Base-by-base conservation (phyloP, 1,284 basidiomycete species). In the Sanghuangporus baumii region DNA sequence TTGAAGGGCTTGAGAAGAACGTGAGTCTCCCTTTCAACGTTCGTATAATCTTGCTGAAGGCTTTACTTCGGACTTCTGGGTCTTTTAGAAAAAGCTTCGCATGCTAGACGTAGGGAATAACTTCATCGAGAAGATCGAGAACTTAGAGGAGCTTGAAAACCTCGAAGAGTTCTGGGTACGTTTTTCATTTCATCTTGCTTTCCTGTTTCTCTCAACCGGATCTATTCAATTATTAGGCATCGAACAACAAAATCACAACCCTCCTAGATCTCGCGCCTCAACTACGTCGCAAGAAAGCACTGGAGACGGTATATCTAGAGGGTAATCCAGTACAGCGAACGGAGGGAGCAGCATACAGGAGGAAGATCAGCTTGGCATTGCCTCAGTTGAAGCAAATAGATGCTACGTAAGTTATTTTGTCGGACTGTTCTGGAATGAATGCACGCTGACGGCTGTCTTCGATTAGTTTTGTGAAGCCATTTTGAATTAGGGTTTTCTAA, bases 151-250 rank as follows among this genome's bases (percentile, higher is more conserved):
- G 72, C 77, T 98, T 16, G 77, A 69, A 2, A 73, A 80, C 6
- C 76, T 99, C 11, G 91, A 96, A 69, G 97, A 99, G 73, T 85
- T 99, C 69, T 99, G 97, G 97, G 95, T 95, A 66, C 20, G 85
- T 73, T 34, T 26, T 34, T 52, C 23, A 14, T 59, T 31, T 23
- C 31, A 11, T 26, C 20, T 31, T 26, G 26, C 31, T 43, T 23
- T 20, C 18, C 16, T 52, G 11, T 12, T 41, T 18, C 7, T 11
- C n/a, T 62, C 34, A 58, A 3, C 3, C n/a, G 9, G 31, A 48
- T 11, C n/a, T 36, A 43, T 43, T 4, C 23, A 8, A 37, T 18
- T 38, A 7, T 48, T 1, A 57, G 55, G 55, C 56, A 14, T 57
- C 38, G 18, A 37, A 40, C 11, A 55, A 51, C n/a, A 18, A 82